Percentiles rank a stretch among this genome's conserved stretches.
Evolutionary conservation across 345 rosid species (phyloP).

Genomic region (Citrus unshiu): DNA sequence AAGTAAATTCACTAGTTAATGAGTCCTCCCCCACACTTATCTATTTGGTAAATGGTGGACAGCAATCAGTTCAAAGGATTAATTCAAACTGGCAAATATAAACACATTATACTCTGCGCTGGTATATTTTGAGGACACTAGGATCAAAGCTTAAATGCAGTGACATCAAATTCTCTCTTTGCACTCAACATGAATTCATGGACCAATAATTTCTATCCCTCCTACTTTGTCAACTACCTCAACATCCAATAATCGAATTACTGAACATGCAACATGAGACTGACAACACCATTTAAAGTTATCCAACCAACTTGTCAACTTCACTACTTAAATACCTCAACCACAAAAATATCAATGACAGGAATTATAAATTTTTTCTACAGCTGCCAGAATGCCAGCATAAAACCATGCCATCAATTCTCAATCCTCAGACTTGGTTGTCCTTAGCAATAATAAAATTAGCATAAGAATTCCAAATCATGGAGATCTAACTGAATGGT

Average conservation of each 20-base stretch:
- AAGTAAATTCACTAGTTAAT: no score
- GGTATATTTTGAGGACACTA: not conserved
- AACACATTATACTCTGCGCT: not conserved
- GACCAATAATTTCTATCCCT: not conserved
- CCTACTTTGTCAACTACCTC: not conserved
- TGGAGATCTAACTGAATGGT: not conserved
- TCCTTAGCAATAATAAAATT: not conserved
- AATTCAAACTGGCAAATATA: not conserved
- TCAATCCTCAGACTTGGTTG: not conserved
- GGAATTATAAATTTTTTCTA: not conserved
- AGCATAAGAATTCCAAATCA: not conserved
- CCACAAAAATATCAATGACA: not conserved
- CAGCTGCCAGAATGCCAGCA: not conserved
- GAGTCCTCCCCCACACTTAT: not conserved
- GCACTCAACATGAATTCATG: not conserved
- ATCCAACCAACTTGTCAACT: not conserved
- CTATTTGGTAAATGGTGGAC: not conserved
- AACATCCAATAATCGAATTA: not conserved
- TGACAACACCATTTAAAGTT: not conserved
- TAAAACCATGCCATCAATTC: not conserved
- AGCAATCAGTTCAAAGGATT: not conserved
- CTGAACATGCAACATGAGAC: not conserved
- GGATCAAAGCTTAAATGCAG: not conserved
- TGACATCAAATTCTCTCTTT: not conserved
- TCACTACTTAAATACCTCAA: not conserved